Base-by-base conservation (phyloP, 2,329 filamentous ascomycete species). In the Aphanoascus verrucosus region DNA sequence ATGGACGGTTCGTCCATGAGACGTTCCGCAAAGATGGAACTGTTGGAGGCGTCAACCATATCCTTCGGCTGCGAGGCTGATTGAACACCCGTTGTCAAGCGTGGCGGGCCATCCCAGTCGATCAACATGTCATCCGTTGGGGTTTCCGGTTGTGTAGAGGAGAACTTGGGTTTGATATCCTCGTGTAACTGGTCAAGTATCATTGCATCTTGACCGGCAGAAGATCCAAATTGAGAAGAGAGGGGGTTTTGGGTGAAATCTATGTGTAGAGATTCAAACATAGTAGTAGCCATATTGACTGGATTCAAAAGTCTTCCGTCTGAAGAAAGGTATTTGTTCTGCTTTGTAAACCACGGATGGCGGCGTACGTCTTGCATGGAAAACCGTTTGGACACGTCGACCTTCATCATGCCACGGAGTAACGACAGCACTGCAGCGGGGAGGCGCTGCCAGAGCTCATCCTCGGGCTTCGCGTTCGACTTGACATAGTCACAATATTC, bases 281-380 rank as follows among this genome's bases (percentile, higher is more conserved):
- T 95, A 64, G 88, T 83, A 0, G 93, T 94, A n/a, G 93, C 93
- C 45, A 98, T 77, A 52, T 82, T 81, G 57, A 97, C 74, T 0
- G 88, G 87, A 62, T 97, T 88, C 9, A 79, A 79, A 34, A 90
- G 78, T 58, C 77, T 81, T 60, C 91, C 91, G 56, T 89, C 84
- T 0, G 78, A 64, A 3, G 83, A 82, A 48, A 97, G 77, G 62
- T 89, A 84, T 32, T 77, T 78, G 67, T 97, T 98, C 56, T 77
- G 77, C 44, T 88, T 80, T 2, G 88, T 96, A 67, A 88, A 96
- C 93, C 93, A 98, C 1, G 90, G 91, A 69, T 98, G 93, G 59
- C 86, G 83, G 56, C 88, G 85, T 59, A 98, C 84, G 62, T 89
- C 83, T 49, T 86, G 80, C 60, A 97, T 84, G n/a, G 81, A 84